A percentile compares a stretch with the other conserved stretches of the same genome.
Evolutionary conservation across 306 rosid genomes (phyloP).

Genomic region (Betula pendula): DNA sequence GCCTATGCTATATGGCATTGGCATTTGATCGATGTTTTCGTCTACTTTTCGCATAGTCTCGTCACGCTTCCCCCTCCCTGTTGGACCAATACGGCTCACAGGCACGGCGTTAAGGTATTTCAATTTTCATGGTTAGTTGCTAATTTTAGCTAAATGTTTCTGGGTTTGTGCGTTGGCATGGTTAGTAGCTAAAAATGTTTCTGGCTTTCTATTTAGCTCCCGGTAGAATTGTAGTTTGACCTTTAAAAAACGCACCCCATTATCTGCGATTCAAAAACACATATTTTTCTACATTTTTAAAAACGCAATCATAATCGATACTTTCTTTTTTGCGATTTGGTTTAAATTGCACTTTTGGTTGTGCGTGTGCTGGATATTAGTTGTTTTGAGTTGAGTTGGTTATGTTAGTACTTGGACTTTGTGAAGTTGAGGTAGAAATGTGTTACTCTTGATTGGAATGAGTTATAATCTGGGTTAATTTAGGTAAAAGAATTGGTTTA

Average conservation of each 20-base stretch:
- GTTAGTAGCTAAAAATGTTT: not conserved
- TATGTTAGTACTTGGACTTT: not conserved
- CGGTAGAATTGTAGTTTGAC: too few species aligned
- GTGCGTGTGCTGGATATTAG: not conserved
- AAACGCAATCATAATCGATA: too few species aligned
- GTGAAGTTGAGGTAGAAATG: not conserved
- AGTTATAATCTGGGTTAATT: not conserved
- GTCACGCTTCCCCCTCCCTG: slow-evolving; percentile 92
- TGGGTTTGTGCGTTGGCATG: not conserved
- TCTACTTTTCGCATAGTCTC: slow-evolving; percentile 77
- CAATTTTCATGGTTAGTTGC: not conserved
- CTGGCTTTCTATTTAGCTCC: not conserved
- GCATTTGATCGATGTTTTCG: slow-evolving; percentile 86
- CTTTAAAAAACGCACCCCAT: too few species aligned
- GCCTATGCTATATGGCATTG: slow-evolving; percentile 92
- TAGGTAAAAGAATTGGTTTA: not conserved
- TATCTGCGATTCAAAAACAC: too few species aligned
- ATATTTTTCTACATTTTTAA: too few species aligned
- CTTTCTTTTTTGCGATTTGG: too few species aligned
- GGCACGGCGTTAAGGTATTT: slow-evolving; percentile 86
- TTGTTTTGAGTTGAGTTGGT: not conserved
- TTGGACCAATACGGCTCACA: slow-evolving; percentile 80
- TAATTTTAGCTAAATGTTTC: not conserved
- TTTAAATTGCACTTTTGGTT: too few species aligned
- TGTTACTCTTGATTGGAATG: not conserved